phyloP scores from a whole-genome alignment of 2,329 filamentous ascomycete genomes.

The Colletotrichum neosansevieriae region DNA sequence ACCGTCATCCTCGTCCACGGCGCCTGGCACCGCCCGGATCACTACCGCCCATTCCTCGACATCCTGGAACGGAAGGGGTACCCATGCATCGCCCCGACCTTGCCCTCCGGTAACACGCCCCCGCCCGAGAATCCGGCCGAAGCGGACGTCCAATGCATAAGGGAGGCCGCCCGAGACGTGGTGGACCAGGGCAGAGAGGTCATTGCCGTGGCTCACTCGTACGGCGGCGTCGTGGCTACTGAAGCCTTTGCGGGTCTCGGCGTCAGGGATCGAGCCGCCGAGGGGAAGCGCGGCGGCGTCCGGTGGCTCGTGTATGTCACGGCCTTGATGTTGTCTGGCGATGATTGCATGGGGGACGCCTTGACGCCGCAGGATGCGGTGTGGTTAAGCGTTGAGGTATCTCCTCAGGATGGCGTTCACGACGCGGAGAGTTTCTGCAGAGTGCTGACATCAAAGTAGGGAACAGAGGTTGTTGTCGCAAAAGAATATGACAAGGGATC shows the following conservation, averaged over 20 bases:
- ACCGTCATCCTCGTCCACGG: constrained; percentile 25
- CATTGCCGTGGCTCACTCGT: constrained; percentile 3
- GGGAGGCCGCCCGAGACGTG: background rate
- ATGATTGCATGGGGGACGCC: background rate
- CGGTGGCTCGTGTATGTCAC: background rate
- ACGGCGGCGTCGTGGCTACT: background rate
- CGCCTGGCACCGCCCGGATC: constrained; percentile 26
- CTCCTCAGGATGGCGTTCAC: too few species aligned
- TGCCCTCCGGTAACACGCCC: background rate
- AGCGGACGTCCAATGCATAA: constrained; percentile 2
- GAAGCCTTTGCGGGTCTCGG: background rate
- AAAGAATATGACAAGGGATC: background rate
- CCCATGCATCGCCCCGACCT: constrained; percentile 4
- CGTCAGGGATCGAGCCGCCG: background rate
- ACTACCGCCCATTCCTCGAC: constrained; percentile 3
- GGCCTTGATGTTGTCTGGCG: background rate
- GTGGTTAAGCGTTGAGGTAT: background rate
- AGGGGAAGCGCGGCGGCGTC: background rate
- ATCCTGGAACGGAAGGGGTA: background rate
- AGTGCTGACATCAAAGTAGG: background rate
- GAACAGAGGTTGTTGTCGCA: background rate
- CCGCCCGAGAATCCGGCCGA: constrained; percentile 8
- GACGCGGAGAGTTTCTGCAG: background rate
- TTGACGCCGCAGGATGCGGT: background rate
- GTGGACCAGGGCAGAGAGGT: background rate